A percentile compares a stretch with the other conserved stretches of the same genome.
These are phyloP conservation scores for Hirschioporus abietinus DNA, from an alignment of 768 basidiomycete species.

Conservation along the genomic window DNA sequence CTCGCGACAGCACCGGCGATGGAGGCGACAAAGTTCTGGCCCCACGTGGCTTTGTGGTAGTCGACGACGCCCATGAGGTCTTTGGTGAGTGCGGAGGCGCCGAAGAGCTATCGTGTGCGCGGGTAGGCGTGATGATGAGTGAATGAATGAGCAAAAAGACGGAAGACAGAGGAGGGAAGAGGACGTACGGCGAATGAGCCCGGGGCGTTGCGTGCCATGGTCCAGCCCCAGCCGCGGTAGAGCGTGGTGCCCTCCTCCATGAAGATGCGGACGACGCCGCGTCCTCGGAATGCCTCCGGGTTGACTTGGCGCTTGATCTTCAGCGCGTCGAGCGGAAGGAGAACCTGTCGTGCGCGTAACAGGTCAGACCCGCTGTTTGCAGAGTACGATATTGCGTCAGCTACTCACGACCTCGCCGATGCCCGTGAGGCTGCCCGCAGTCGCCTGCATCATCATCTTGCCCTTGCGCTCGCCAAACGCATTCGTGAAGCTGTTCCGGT, in stretches of 20 bases:
- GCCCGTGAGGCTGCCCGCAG: constrained; percentile 75
- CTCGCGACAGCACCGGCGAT: constrained; percentile 92
- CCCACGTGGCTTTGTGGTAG: constrained; percentile 94
- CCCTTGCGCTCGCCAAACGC: constrained; percentile 92
- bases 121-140: not conserved
- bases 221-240: constrained; percentile 99
- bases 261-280: constrained; percentile 85
- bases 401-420: constrained; percentile 87
- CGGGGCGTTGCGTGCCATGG: constrained; percentile 95
- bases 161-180: not conserved
- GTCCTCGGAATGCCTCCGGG: constrained; percentile 95
- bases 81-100: constrained; percentile 91
- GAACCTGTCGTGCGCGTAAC: too few relatives aligned
- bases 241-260: constrained; percentile 87
- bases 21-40: constrained; percentile 94
- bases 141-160: not conserved
- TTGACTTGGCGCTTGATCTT: constrained; percentile 99
- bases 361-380: too few relatives aligned
- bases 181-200: constrained; percentile 84
- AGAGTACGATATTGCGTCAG: too few relatives aligned
- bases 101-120: constrained; percentile 85
- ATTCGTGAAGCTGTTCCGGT: constrained; percentile 75
- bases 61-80: constrained; percentile 85
- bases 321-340: constrained; percentile 93
- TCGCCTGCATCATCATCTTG: constrained; percentile 92